Base-by-base conservation (phyloP, 2,329 filamentous ascomycete genomes). In the Nemania abortiva region DNA sequence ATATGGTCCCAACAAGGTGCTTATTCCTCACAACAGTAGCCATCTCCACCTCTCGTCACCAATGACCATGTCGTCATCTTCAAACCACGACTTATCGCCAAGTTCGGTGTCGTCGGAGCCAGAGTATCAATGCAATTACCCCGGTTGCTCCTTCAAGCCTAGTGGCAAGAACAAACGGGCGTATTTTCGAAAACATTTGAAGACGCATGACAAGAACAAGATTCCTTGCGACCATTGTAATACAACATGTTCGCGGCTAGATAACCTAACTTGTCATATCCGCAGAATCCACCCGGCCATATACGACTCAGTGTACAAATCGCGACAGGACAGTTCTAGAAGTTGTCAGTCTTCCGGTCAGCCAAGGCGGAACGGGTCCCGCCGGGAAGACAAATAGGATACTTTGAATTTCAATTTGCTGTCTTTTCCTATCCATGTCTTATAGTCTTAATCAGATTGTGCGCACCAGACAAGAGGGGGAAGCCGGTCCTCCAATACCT, bases 141-240 rank as follows among this genome's bases (percentile, higher is more conserved):
- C 37, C 3, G 37, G 20, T 20, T 72, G 69, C 53, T 13, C 22
- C 6, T 72, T 61, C 24, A 42, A 24, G n/a, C 64, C 71, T 20
- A 68, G 0, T 0, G 71, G 71, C 1, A 72, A 62, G n/a, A 4
- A 3, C 18, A 11, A 63, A 18, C 7, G 2, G 24, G 53, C 70
- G 6, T 72, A 73, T 42, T n/a, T 69, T 31, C 65, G 62, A 5
- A 73, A 73, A 29, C 72, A 72, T 56, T 6, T 55, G 37, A 65
- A 60, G 27, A 67, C 6, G 0, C 71, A 73, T 24, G 24, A 65
- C 13, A 47, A 54, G 3, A 49, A 20, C 6, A 15, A 22, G 27
- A 56, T 60, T 13, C 37, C 49, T 27, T 74, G 73, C 34, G 20
- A 53, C 9, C 4, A 59, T 7, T 74, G 72, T 37, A 20, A 3